Conservation (phyloP, 306 rosid species). For the Pyrus betulifolia region DNA sequence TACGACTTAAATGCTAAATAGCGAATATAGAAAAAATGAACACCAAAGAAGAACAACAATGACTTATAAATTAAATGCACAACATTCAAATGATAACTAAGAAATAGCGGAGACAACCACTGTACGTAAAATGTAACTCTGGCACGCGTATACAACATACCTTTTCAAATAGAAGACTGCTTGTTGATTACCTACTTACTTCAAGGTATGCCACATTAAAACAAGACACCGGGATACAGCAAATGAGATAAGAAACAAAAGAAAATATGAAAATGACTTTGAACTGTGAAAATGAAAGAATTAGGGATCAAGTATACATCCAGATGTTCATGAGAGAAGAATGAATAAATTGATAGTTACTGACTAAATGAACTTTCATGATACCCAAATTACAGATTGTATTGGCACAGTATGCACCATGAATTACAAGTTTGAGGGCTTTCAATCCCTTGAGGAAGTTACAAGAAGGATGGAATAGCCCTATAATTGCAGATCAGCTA, state of each 20-base stretch:
- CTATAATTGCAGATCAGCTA: constrained; percentile 13
- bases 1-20: neutral
- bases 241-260: neutral
- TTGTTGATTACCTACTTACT: neutral
- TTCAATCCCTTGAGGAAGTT: constrained; percentile 28
- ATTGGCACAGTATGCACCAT: constrained; percentile 51
- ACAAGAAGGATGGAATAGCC: constrained; percentile 28
- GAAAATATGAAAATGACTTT: neutral
- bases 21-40: neutral
- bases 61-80: neutral
- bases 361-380: constrained; percentile 61
- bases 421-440: constrained; percentile 53
- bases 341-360: constrained; percentile 83
- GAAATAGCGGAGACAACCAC: neutral
- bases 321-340: constrained; percentile 49
- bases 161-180: neutral
- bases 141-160: neutral
- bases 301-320: constrained; percentile 40
- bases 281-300: constrained; percentile 23
- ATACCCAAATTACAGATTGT: constrained; percentile 82
- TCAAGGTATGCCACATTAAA: neutral
- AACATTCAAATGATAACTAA: neutral
- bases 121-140: neutral
- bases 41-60: neutral
- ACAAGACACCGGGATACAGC: neutral